Percentiles rank a stretch among this genome's conserved stretches.
Evolutionary conservation across 140 eudicot genomes (phyloP).

Genomic region (Ambrosia hybrid): DNA sequence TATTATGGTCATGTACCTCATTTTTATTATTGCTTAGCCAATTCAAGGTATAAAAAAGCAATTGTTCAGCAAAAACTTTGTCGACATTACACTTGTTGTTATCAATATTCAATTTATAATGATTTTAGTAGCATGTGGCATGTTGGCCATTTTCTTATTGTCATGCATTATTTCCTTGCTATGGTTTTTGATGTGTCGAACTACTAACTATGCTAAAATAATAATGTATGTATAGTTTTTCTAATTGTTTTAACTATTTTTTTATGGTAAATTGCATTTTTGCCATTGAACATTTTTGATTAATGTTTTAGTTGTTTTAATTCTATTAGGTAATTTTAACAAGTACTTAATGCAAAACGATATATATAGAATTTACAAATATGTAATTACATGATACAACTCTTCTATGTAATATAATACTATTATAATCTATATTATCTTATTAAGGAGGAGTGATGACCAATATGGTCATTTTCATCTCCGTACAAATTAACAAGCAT

Average conservation of each 20-base stretch:
- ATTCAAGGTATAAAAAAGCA: background rate
- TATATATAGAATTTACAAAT: background rate
- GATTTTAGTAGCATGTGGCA: constrained; percentile 3
- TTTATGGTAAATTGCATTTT: background rate
- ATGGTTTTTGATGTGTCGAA: background rate
- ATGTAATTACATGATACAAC: constrained; percentile 1
- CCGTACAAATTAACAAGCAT: no score
- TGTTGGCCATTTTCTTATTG: background rate
- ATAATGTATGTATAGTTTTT: background rate
- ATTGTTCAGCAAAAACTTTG: background rate
- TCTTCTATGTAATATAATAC: background rate
- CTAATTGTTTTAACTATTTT: background rate
- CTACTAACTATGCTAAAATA: background rate
- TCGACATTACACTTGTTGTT: background rate
- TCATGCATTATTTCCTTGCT: background rate
- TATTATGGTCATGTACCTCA: no score
- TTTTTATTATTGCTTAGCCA: no score
- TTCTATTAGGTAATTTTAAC: background rate
- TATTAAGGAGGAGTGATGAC: no score
- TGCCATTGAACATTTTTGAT: background rate
- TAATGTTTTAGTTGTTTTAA: background rate
- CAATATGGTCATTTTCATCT: no score
- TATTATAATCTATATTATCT: background rate
- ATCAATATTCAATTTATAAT: background rate
- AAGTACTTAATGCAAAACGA: background rate